These are phyloP conservation scores for Solanum peruvianum DNA, from an alignment of 257 asterid genomes.

Conservation along the genomic window DNA sequence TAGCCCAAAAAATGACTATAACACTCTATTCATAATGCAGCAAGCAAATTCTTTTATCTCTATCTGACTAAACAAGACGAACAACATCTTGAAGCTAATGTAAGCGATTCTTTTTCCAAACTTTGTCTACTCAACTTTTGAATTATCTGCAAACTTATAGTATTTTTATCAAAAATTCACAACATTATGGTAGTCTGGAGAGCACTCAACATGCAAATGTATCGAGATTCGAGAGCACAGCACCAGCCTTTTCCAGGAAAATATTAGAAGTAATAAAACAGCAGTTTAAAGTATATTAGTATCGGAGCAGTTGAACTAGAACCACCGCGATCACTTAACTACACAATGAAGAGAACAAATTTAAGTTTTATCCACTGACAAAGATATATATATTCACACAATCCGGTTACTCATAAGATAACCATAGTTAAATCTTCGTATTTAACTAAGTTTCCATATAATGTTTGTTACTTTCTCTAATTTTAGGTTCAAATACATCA, in stretches of 20 bases:
- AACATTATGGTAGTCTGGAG: not conserved
- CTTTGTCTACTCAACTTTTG: not conserved
- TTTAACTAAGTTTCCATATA: not conserved
- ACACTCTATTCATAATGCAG: not conserved
- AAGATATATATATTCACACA: not conserved
- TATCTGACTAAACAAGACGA: not conserved
- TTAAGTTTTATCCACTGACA: not conserved
- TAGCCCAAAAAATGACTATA: not conserved
- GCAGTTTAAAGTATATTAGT: no score
- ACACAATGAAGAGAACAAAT: not conserved
- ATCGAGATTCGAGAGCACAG: not conserved
- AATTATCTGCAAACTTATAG: not conserved
- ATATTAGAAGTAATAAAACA: no score
- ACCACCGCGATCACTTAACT: not conserved
- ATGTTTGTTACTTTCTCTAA: not conserved
- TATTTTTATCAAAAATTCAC: not conserved
- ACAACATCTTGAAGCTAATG: not conserved
- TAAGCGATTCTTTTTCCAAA: not conserved
- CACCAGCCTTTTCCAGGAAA: not conserved
- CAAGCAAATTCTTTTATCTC: not conserved
- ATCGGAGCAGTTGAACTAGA: not conserved
- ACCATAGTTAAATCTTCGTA: not conserved
- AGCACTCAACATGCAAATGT: not conserved
- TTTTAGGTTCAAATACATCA: not conserved
- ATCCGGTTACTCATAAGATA: not conserved